Percentiles rank a stretch among this genome's conserved stretches.
These are phyloP conservation scores for Leccinum pellstonianum DNA, from an alignment of 768 basidiomycete genomes.

Conservation along the genomic window DNA sequence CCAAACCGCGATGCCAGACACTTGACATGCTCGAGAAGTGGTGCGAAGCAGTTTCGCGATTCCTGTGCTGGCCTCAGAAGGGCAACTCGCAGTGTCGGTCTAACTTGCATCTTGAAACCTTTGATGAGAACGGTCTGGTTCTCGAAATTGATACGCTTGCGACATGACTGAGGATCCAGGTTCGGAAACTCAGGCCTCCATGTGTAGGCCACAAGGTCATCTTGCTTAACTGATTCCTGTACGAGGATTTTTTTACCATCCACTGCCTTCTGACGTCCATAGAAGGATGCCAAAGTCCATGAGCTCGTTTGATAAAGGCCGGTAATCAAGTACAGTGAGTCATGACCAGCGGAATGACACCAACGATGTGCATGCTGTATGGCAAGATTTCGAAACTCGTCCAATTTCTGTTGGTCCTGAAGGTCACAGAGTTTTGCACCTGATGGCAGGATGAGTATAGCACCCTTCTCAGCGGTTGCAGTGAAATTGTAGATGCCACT, in stretches of 20 bases:
- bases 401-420: too few relatives aligned
- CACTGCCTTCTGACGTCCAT: background rate
- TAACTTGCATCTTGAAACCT: constrained; percentile 10
- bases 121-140: constrained; percentile 14
- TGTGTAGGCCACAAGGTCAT: background rate
- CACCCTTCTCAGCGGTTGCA: too few relatives aligned
- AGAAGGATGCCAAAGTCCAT: constrained; percentile 6
- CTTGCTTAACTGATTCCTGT: background rate
- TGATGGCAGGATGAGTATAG: too few relatives aligned
- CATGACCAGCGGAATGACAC: too few relatives aligned
- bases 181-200: background rate
- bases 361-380: too few relatives aligned
- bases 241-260: background rate
- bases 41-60: too few relatives aligned
- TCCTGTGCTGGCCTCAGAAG: background rate
- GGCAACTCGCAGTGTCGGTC: background rate
- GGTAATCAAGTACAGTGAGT: background rate
- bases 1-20: background rate
- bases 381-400: too few relatives aligned
- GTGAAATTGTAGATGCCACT: too few relatives aligned
- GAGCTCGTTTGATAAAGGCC: background rate
- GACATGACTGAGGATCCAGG: background rate
- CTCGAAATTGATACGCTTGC: background rate
- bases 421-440: too few relatives aligned
- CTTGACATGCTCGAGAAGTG: background rate